Evolutionary conservation across 176 grass and related monocot species (phyloP).

Genomic region (Tuctoria greenei): DNA sequence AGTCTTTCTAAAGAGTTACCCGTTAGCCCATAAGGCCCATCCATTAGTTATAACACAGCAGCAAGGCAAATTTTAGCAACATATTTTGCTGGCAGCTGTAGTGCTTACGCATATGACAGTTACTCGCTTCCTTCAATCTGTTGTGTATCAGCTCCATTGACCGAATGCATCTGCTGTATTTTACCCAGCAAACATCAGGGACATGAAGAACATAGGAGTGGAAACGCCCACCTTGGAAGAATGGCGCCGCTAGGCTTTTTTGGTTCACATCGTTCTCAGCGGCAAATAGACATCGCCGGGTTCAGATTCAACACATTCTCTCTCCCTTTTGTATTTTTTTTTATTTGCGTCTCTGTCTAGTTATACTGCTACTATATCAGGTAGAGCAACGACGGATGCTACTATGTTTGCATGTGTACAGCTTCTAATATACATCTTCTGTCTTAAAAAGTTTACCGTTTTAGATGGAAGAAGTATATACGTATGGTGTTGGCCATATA

Average conservation of each 20-base stretch:
- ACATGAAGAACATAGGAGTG: constrained; percentile 84
- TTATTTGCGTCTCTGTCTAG: background rate
- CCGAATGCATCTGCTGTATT: constrained; percentile 1
- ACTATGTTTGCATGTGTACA: background rate
- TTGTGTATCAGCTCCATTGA: background rate
- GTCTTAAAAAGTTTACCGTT: too few species aligned
- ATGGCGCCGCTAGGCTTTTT: constrained; percentile 52
- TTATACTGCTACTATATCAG: background rate
- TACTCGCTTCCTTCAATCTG: background rate
- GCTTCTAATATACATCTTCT: background rate
- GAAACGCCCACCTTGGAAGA: constrained; percentile 72
- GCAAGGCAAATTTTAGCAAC: too few species aligned
- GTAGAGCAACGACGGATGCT: background rate
- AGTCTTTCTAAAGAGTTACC: background rate
- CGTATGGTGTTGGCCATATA: background rate
- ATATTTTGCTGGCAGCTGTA: background rate
- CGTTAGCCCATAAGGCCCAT: too few species aligned
- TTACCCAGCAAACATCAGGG: constrained; percentile 78
- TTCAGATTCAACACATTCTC: background rate
- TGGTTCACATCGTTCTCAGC: background rate
- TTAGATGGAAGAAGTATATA: too few species aligned
- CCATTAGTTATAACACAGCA: too few species aligned
- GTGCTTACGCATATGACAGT: background rate
- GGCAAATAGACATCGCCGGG: background rate
- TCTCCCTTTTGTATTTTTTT: background rate